Base-by-base conservation (phyloP, 2,329 filamentous ascomycete species). In the Fusarium duplospermum region DNA sequence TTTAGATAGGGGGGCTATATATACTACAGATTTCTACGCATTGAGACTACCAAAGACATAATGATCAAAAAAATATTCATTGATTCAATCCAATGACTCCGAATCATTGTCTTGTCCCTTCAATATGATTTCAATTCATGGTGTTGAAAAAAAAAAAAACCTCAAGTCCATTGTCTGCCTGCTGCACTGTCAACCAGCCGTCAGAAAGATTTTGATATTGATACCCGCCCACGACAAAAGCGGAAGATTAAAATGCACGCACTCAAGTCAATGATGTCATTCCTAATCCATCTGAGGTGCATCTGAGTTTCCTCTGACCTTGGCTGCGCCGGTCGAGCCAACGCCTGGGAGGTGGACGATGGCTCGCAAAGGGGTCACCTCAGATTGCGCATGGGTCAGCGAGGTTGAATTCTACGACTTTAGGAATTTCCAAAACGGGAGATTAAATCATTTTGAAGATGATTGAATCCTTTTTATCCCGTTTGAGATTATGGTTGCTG, bases 201-300 rank as follows among this genome's bases (percentile, higher is more conserved):
- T 36, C 42, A 20, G 52, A 29, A 38, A 42, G 31, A 31, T 20
- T 71, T 71, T 71, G 69, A 71, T 71, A 70, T 70, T 71, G 36
- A 20, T 35, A 36, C 36, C 66, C 38, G 50, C 57, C 45, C 35
- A 24, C 27, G 58, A 62, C 57, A 11, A 16, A 22, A 29, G 47
- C 29, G 13, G 27, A 18, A 57, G 62, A 59, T 71, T 45, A 40
- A 35, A 35, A 22, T 67, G 10, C 16, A 29, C 24, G 33, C 52
- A 67, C 58, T 56, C 27, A 20, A 40, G 24, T 13, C 27, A 13
- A 10, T 36, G 3, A 14, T 31, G 27, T 16, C 29, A 24, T 24
- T 8, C 45, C 61, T 65, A 61, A 50, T 42, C 27, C 33, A 2
- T 57, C 33, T 22, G 18, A 57, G 35, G 29, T 18, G 31, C 16